Percentiles rank a stretch among this genome's conserved stretches.
Evolutionary conservation across 257 asterid species (phyloP).

Genomic region (Voacanga thouarsii): DNA sequence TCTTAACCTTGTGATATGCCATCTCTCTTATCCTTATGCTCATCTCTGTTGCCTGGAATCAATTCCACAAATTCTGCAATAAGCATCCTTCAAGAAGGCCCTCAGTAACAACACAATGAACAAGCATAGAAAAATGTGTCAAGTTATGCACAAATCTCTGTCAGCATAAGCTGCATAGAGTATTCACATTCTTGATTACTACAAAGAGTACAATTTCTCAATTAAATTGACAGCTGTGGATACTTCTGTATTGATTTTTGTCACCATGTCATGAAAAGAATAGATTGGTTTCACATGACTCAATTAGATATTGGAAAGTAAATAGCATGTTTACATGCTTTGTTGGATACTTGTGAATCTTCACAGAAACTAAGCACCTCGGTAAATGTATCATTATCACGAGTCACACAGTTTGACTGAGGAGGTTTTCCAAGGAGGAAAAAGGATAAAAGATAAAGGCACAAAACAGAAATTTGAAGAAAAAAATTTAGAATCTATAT

Average conservation of each 20-base stretch:
- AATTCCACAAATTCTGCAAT: conserved; percentile 8
- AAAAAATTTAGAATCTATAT: not conserved
- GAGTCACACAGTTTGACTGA: not conserved
- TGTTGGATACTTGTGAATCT: not conserved
- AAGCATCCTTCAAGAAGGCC: not conserved
- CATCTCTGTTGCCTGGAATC: conserved; percentile 73
- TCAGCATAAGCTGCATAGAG: not conserved
- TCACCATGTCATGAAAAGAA: not conserved
- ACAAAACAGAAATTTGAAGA: not conserved
- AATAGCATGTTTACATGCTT: not conserved
- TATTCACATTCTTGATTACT: not conserved
- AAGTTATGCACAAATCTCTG: not conserved
- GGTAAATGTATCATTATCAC: not conserved
- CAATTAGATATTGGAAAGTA: not conserved
- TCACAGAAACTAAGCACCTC: not conserved
- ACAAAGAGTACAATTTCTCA: not conserved
- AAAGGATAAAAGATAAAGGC: not conserved
- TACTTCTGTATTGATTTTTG: not conserved
- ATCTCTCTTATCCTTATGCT: conserved; percentile 78
- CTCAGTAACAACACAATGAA: not conserved
- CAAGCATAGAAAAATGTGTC: not conserved
- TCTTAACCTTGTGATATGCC: conserved; percentile 72
- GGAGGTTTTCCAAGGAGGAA: not conserved
- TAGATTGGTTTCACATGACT: not conserved
- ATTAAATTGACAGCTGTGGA: not conserved